phyloP scores from a whole-genome alignment of 2,329 filamentous ascomycete species.

The Thermochaetoides dissita region DNA sequence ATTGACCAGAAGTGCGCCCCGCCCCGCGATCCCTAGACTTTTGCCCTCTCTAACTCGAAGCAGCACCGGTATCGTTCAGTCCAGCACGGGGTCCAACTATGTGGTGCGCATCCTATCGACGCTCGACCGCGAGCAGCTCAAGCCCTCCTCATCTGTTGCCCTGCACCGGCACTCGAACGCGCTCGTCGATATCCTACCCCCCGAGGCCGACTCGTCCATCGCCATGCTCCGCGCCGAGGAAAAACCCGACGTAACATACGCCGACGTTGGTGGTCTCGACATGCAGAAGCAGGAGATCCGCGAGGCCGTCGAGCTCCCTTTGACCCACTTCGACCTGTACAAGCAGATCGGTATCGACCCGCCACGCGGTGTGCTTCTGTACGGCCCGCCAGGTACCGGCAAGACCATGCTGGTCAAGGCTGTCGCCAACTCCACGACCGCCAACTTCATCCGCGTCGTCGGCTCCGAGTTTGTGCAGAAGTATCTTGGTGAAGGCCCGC shows the following conservation, averaged over 20 bases:
- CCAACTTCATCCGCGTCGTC: conserved; percentile 95
- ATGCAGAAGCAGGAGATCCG: conserved; percentile 99
- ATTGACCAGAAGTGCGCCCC: conserved; percentile 57
- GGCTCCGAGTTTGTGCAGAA: conserved; percentile 98
- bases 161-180: conserved; percentile 97
- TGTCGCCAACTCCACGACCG: conserved; percentile 94
- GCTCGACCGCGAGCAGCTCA: conserved; percentile 93
- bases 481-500: conserved; percentile 91
- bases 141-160: conserved; percentile 93
- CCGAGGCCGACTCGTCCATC: conserved; percentile 95
- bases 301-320: conserved; percentile 88
- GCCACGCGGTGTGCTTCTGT: conserved; percentile 86
- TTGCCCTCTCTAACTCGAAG: too few relatives aligned
- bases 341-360: conserved; percentile 99
- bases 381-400: conserved; percentile 87
- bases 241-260: conserved; percentile 97
- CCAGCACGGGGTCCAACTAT: conserved; percentile 95
- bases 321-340: conserved; percentile 97
- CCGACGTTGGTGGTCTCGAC: conserved; percentile 90
- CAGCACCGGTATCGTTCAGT: conserved; percentile 96
- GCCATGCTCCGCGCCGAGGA: conserved; percentile 94
- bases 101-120: conserved; percentile 97
- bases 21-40: too few relatives aligned
- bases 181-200: conserved; percentile 95
- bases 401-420: conserved; percentile 98